phyloP scores from a whole-genome alignment of 106 monocot genomes.

The Vanilla planifolia region DNA sequence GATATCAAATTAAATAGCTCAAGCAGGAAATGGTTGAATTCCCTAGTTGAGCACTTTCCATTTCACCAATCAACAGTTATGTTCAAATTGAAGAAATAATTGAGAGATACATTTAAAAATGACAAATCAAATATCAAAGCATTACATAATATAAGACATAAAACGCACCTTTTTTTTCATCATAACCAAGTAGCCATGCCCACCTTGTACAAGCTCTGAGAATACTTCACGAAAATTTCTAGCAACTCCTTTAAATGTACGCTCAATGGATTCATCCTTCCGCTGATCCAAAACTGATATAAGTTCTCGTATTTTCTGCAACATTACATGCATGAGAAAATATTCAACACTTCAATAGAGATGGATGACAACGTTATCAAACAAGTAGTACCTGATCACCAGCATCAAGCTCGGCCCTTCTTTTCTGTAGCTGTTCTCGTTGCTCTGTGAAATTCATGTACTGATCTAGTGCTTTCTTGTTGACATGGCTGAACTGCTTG shows the following conservation, averaged over 20 bases:
- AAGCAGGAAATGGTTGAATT: no score
- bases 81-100: not conserved
- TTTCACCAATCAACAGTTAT: no score
- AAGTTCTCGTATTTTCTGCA: slow-evolving; percentile 95
- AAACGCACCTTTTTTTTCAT: slow-evolving; percentile 93
- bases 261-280: slow-evolving; percentile 98
- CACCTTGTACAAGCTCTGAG: slow-evolving; percentile 95
- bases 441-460: slow-evolving; percentile 97
- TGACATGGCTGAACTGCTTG: slow-evolving; percentile 96
- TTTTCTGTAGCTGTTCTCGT: slow-evolving; percentile 81
- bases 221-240: slow-evolving; percentile 97
- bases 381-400: slow-evolving; percentile 71
- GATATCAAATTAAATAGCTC: no score
- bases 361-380: not conserved
- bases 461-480: slow-evolving; percentile 97
- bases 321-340: slow-evolving; percentile 9
- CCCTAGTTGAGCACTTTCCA: no score
- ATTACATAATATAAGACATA: not conserved
- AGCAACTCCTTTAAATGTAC: slow-evolving; percentile 97
- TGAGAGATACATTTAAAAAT: slow-evolving; percentile 1
- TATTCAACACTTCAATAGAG: not conserved
- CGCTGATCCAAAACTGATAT: slow-evolving; percentile 94
- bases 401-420: slow-evolving; percentile 90
- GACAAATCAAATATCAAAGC: not conserved
- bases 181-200: slow-evolving; percentile 95